Percentiles rank a stretch among this genome's conserved stretches.
phyloP scores from a whole-genome alignment of 352 stramenopile species.

The Phytophthora idaei region DNA sequence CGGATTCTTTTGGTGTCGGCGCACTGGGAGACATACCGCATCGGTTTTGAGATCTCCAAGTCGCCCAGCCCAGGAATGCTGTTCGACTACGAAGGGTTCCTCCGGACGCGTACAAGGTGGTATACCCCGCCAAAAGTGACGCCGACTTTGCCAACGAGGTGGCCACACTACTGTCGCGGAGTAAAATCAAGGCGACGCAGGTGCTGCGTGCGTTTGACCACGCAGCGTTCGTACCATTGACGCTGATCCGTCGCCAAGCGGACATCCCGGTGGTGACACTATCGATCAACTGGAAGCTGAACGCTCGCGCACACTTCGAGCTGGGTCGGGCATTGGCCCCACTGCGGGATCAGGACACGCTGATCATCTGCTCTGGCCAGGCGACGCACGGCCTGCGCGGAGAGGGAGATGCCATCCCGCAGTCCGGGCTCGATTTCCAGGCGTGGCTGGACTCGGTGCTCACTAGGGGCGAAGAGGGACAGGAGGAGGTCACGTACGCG shows the following conservation, averaged over 20 bases:
- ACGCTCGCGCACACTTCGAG: constrained; percentile 59
- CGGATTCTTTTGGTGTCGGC: constrained; percentile 86
- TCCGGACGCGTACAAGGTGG: constrained; percentile 76
- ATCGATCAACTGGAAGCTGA: constrained; percentile 70
- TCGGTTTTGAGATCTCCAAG: constrained; percentile 63
- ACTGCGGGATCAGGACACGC: constrained; percentile 73
- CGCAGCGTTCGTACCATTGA: constrained; percentile 89
- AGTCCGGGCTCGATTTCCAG: constrained; percentile 46
- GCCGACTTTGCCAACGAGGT: constrained; percentile 72
- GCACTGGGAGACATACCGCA: constrained; percentile 78
- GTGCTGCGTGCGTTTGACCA: constrained; percentile 85
- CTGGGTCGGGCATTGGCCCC: constrained; percentile 66
- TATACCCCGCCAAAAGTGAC: constrained; percentile 76
- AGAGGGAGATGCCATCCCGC: constrained; percentile 14
- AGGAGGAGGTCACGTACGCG: constrained; percentile 30
- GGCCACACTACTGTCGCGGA: constrained; percentile 50
- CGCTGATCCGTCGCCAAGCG: constrained; percentile 79
- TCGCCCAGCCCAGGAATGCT: constrained; percentile 63
- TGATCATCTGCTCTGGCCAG: constrained; percentile 87
- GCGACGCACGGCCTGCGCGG: constrained; percentile 40
- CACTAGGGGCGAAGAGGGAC: constrained; percentile 17
- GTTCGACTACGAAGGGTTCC: constrained; percentile 91
- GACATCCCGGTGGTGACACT: constrained; percentile 89
- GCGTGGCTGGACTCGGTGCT: constrained; percentile 47
- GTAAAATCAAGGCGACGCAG: constrained; percentile 61